Conservation (phyloP, 1,139 yeast species). For the Casaregolazyma lundiana region DNA sequence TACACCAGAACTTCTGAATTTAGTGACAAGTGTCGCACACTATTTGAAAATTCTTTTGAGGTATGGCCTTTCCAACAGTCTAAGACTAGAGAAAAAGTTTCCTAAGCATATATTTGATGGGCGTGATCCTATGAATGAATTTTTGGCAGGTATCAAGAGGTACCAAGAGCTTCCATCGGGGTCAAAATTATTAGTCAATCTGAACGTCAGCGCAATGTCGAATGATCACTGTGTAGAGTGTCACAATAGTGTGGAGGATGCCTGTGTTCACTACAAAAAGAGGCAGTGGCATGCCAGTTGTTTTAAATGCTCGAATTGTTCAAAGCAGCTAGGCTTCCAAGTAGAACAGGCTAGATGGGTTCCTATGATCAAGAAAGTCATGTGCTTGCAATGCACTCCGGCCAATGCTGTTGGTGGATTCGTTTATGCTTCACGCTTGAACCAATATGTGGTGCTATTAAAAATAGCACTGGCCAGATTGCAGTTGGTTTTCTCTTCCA, state of each 20-base stretch:
- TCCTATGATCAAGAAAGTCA: conserved; percentile 37
- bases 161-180: conserved; percentile 34
- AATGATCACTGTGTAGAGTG: conserved; percentile 77
- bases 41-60: conserved; percentile 81
- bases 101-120: conserved; percentile 55
- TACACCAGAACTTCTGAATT: conserved; percentile 64
- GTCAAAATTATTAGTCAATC: conserved; percentile 35
- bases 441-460: conserved; percentile 70
- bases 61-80: conserved; percentile 70
- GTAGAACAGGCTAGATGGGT: conserved; percentile 45
- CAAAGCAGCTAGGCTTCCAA: conserved; percentile 20
- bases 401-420: conserved; percentile 54
- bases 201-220: conserved; percentile 58
- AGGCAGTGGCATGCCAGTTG: conserved; percentile 82
- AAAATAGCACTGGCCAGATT: conserved; percentile 83
- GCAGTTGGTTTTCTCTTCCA: conserved; percentile 56
- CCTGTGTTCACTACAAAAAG: conserved; percentile 59
- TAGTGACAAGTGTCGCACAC: conserved; percentile 91
- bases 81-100: conserved; percentile 57
- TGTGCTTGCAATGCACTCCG: conserved; percentile 57
- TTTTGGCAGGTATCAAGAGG: conserved; percentile 34
- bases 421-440: conserved; percentile 56
- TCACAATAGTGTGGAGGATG: conserved; percentile 73
- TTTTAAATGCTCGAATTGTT: conserved; percentile 48
- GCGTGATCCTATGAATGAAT: conserved; percentile 53